Conservation (phyloP, 768 basidiomycete species). For the Lentinula detonsa region DNA sequence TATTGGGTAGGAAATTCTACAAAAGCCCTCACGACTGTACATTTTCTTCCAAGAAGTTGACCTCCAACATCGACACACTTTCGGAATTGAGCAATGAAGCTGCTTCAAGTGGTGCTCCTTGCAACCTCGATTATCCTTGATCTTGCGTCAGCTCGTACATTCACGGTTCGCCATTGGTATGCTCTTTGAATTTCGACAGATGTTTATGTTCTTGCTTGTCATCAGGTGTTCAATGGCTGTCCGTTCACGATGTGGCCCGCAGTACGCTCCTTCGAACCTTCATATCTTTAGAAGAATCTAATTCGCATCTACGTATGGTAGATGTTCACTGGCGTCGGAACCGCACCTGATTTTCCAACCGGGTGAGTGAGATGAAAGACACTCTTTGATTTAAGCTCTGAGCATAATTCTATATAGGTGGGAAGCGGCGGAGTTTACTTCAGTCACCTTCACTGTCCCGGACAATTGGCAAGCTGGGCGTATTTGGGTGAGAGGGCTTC, state of each 20-base stretch:
- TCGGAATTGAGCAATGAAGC: background rate
- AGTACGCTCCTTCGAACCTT: conserved; percentile 17
- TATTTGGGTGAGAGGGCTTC: conserved; percentile 36
- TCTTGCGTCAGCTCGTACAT: background rate
- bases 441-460: conserved; percentile 33
- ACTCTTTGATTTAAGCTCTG: background rate
- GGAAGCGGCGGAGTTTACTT: conserved; percentile 18
- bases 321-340: conserved; percentile 56
- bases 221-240: conserved; percentile 34
- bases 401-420: conserved; percentile 9
- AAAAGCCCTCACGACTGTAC: background rate
- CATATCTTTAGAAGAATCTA: conserved; percentile 20
- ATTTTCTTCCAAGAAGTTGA: background rate
- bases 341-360: conserved; percentile 27
- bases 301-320: conserved; percentile 11
- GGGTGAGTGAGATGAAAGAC: conserved; percentile 8
- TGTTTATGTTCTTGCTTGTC: background rate
- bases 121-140: background rate
- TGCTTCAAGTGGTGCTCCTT: background rate
- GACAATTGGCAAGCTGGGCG: conserved; percentile 45
- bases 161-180: background rate
- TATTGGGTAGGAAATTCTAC: background rate
- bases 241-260: conserved; percentile 43
- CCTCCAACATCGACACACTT: background rate
- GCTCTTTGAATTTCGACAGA: background rate